Evolutionary conservation across 768 basidiomycete species (phyloP).

Genomic region (Amanita exitialis): DNA sequence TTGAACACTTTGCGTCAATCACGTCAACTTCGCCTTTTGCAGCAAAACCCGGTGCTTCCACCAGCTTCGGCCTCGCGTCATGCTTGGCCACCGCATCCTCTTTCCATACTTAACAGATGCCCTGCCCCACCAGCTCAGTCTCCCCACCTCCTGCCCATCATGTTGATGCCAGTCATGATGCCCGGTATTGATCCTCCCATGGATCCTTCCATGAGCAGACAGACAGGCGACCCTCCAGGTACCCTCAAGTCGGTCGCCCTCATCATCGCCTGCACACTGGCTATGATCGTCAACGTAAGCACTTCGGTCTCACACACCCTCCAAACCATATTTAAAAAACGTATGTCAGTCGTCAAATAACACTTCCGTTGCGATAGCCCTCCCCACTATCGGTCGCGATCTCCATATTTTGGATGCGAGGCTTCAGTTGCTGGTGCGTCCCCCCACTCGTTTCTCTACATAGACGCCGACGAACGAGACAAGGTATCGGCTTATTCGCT

Average conservation of each 20-base stretch:
- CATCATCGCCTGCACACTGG: constrained; percentile 27
- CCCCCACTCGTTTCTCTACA: neutral
- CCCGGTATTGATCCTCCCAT: neutral
- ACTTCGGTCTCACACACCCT: neutral
- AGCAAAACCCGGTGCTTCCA: no score
- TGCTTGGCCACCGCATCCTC: no score
- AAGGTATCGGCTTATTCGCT: constrained; percentile 49
- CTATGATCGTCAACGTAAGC: constrained; percentile 26
- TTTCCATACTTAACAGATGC: no score
- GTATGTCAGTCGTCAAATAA: constrained; percentile 25
- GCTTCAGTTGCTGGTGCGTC: constrained; percentile 46
- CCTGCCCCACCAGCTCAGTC: no score
- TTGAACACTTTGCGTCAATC: no score
- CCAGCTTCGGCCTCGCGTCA: no score
- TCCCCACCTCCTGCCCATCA: no score
- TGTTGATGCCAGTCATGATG: neutral
- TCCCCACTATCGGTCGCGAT: constrained; percentile 41
- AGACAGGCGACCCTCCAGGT: neutral
- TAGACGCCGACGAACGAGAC: neutral
- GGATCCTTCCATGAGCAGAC: neutral
- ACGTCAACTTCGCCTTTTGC: no score
- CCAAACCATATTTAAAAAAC: no score
- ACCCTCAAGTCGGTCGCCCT: constrained; percentile 11
- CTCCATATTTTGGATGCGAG: constrained; percentile 38
- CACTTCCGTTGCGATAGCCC: constrained; percentile 39